These are phyloP conservation scores for Lolium multiflorum DNA, from an alignment of 176 grass and related monocot genomes.

Conservation along the genomic window DNA sequence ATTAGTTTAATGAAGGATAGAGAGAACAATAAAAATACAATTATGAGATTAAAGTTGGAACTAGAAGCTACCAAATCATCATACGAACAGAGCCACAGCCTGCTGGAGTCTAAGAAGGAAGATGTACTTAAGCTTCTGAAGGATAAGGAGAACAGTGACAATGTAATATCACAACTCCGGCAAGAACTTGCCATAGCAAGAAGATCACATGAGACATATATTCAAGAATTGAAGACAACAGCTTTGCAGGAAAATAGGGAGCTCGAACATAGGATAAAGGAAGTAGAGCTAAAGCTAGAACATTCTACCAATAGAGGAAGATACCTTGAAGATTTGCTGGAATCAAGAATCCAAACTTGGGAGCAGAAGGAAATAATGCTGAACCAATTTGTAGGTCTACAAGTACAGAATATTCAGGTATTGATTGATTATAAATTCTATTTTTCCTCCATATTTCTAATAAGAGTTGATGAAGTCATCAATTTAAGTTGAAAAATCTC, in stretches of 20 bases:
- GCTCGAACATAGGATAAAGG: constrained; percentile 56
- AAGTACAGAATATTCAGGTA: constrained; percentile 62
- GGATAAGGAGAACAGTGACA: constrained; percentile 47
- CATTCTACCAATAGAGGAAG: constrained; percentile 49
- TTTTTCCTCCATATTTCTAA: not conserved
- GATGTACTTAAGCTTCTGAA: constrained; percentile 39
- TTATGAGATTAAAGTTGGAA: constrained; percentile 47
- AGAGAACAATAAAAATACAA: constrained; percentile 42
- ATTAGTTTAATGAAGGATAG: constrained; percentile 63
- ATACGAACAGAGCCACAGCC: constrained; percentile 41
- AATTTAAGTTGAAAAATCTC: constrained; percentile 50
- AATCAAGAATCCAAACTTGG: constrained; percentile 56
- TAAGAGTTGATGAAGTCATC: not conserved
- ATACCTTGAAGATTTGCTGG: constrained; percentile 50
- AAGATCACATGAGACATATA: constrained; percentile 36
- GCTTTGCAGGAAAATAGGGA: constrained; percentile 42
- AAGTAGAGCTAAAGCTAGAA: constrained; percentile 51
- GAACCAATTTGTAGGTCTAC: constrained; percentile 50
- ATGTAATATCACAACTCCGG: constrained; percentile 50
- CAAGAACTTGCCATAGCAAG: constrained; percentile 49
- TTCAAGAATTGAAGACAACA: constrained; percentile 52
- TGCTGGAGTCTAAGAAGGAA: constrained; percentile 53
- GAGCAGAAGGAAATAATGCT: constrained; percentile 43
- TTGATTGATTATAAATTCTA: not conserved
- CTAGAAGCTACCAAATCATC: constrained; percentile 53